Base-by-base conservation (phyloP, 176 grass and related monocot species). In the Otatea glauca region DNA sequence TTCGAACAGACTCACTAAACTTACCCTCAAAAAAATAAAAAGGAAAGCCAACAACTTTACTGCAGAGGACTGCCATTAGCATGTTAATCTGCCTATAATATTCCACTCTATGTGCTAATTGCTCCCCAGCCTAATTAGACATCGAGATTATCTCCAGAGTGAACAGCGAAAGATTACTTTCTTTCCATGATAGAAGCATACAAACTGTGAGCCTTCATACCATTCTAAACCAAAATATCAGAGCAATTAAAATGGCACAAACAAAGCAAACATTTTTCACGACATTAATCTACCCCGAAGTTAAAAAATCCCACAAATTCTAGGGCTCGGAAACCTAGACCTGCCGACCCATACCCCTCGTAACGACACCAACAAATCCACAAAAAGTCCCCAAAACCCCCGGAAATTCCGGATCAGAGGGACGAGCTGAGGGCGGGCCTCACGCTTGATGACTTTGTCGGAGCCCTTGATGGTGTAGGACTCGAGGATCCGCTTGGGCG, bases 391-490 rank as follows among this genome's bases (percentile, higher is more conserved):
- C 9, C 4, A 72, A 56, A 56, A 63, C 20, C 75, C 32, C 14
- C 18, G 49, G 18, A 63, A 88, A 75, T 47, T 82, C 13, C 32
- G 74, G 84, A 79, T 74, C 84, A 53, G 17, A 32, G 55, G 10
- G 25, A 23, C 73, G 18, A 41, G 58, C 20, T 18, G 70, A 49
- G 72, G 27, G 2, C 42, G 11, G 64, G 24, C 5, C 91, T 97
- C 83, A 97, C 94, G 89, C 92, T 94, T 97, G 85, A 97, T 90
- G 63, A 92, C 13, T 90, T 90, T 97, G 71, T 97, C 90, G 23
- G 94, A 76, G 13, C 94, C 94, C 88, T 97, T 97, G 88, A 97
- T 97, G 73, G 92, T 92, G 61, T 97, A 94, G 66, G 88, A 92
- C 74, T 97, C 94, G 49, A 97, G 92, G 75, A 89, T 94, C 84